Conservation (phyloP, 2,329 filamentous ascomycete species). For the Talaromyces amestolkiae region DNA sequence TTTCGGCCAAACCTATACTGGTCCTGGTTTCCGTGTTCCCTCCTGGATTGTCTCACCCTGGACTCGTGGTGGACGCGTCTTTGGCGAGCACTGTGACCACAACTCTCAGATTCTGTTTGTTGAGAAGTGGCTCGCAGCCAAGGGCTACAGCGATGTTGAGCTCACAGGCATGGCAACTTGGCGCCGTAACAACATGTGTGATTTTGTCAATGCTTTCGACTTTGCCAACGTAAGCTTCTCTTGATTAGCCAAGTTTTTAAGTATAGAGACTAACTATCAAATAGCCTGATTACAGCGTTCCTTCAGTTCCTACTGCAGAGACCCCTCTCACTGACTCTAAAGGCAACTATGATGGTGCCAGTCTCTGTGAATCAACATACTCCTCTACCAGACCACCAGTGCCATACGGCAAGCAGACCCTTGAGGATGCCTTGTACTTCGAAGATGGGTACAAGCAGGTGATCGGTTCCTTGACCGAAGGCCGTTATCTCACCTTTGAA, state of each 20-base stretch:
- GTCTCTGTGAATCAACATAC: slow-evolving; percentile 45
- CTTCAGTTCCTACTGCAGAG: slow-evolving; percentile 45
- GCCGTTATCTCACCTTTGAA: slow-evolving; percentile 55
- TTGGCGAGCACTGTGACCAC: slow-evolving; percentile 56
- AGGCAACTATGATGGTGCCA: slow-evolving; percentile 48
- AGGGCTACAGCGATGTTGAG: slow-evolving; percentile 42
- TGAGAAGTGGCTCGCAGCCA: slow-evolving; percentile 50
- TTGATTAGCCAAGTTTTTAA: neutral
- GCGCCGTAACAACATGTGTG: slow-evolving; percentile 50
- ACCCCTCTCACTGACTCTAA: slow-evolving; percentile 43
- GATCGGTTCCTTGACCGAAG: slow-evolving; percentile 54
- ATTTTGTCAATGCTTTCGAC: slow-evolving; percentile 46
- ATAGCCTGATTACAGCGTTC: slow-evolving; percentile 50
- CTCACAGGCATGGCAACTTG: slow-evolving; percentile 44
- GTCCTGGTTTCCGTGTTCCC: slow-evolving; percentile 52
- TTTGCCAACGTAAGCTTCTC: slow-evolving; percentile 34
- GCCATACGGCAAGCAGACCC: slow-evolving; percentile 48
- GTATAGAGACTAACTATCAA: slow-evolving; percentile 10
- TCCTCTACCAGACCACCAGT: slow-evolving; percentile 42
- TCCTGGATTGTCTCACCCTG: slow-evolving; percentile 58
- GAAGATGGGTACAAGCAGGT: slow-evolving; percentile 56
- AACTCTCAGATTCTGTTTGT: slow-evolving; percentile 57
- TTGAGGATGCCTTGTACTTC: slow-evolving; percentile 37
- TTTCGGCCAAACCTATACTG: slow-evolving; percentile 45
- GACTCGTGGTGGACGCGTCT: slow-evolving; percentile 55